Percentiles rank a stretch among this genome's conserved stretches.
Evolutionary conservation across 2,329 filamentous ascomycete species (phyloP).

Genomic region (Apiospora kogelbergensis): DNA sequence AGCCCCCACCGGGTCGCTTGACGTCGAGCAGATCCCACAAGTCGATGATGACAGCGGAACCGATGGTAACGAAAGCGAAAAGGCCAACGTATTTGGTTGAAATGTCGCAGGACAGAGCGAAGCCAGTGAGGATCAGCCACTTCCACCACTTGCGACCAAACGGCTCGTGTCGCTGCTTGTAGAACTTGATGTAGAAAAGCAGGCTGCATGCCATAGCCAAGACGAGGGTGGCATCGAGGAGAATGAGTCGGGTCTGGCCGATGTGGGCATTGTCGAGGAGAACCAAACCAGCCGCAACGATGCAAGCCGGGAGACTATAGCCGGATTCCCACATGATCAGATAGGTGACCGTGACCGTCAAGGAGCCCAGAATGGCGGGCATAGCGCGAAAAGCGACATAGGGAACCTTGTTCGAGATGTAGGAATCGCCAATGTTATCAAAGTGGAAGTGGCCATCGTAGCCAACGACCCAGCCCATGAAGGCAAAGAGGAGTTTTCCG

Average conservation of each 20-base stretch:
- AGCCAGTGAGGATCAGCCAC: slow-evolving; percentile 93
- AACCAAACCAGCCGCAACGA: slow-evolving; percentile 81
- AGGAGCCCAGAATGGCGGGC: slow-evolving; percentile 84
- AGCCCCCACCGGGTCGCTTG: slow-evolving; percentile 77
- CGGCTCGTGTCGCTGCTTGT: slow-evolving; percentile 86
- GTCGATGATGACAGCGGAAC: slow-evolving; percentile 89
- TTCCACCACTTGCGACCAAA: slow-evolving; percentile 99
- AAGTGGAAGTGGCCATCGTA: slow-evolving; percentile 98
- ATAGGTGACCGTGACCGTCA: slow-evolving; percentile 93
- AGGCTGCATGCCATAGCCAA: slow-evolving; percentile 96
- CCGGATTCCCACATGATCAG: slow-evolving; percentile 99
- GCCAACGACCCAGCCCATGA: slow-evolving; percentile 96
- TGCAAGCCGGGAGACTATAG: slow-evolving; percentile 89
- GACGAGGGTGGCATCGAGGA: slow-evolving; percentile 91
- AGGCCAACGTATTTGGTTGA: slow-evolving; percentile 97
- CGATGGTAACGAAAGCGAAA: slow-evolving; percentile 97
- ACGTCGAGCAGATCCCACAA: slow-evolving; percentile 93
- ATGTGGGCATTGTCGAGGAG: slow-evolving; percentile 98
- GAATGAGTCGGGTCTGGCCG: slow-evolving; percentile 90
- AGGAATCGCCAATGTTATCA: slow-evolving; percentile 98
- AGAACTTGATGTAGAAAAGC: slow-evolving; percentile 94
- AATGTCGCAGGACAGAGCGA: slow-evolving; percentile 94
- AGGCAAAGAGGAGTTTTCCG: slow-evolving; percentile 94
- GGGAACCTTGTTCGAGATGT: slow-evolving; percentile 93
- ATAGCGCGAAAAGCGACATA: slow-evolving; percentile 95